These are phyloP conservation scores for Chaetoceros tenuissimus DNA, from an alignment of 108 stramenopile genomes.

Conservation along the genomic window DNA sequence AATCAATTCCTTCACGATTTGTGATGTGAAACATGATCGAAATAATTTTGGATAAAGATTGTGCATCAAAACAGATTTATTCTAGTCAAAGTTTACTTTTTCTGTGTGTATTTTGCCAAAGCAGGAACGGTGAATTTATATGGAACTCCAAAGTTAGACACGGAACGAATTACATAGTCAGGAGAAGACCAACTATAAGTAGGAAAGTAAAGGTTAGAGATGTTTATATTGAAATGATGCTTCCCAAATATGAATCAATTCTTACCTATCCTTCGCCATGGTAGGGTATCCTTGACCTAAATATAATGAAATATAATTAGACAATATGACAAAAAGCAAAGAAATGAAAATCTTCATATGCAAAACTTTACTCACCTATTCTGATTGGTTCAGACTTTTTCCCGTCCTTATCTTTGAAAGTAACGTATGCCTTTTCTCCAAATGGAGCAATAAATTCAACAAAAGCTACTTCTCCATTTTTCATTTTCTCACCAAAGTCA, in stretches of 20 bases:
- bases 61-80: too few relatives aligned
- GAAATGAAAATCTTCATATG: too few relatives aligned
- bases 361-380: too few relatives aligned
- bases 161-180: constrained; percentile 35
- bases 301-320: too few relatives aligned
- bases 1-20: too few relatives aligned
- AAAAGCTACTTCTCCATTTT: constrained; percentile 28
- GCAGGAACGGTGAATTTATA: constrained; percentile 44
- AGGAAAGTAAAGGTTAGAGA: neutral
- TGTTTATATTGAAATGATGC: neutral
- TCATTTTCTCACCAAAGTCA: constrained; percentile 30
- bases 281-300: constrained; percentile 38
- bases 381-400: constrained; percentile 18
- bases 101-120: constrained; percentile 8
- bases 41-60: too few relatives aligned
- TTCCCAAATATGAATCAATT: too few relatives aligned
- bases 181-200: constrained; percentile 34
- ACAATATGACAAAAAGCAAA: too few relatives aligned
- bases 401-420: constrained; percentile 20
- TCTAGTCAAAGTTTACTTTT: too few relatives aligned
- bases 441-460: constrained; percentile 42
- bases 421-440: constrained; percentile 35
- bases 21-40: too few relatives aligned
- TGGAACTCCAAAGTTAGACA: constrained; percentile 28
- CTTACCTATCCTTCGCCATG: constrained; percentile 22